Base-by-base conservation (phyloP, 2,329 filamentous ascomycete genomes). In the Beauveria scarabaeidicola region DNA sequence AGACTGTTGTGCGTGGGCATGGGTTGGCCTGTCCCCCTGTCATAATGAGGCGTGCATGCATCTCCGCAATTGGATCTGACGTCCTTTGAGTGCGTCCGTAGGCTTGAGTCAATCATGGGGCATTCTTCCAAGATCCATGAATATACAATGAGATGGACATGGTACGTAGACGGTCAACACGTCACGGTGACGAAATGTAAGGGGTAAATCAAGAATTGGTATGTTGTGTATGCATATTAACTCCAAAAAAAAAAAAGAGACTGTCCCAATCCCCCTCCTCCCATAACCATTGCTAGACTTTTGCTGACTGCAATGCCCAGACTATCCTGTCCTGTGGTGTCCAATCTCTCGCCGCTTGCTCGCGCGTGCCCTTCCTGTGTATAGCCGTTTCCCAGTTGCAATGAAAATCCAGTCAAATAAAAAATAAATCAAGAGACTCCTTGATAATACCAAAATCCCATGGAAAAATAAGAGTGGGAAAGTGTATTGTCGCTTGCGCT, bases 301-400 rank as follows among this genome's bases (percentile, higher is more conserved):
- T 38, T 40, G 15, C 43, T 3, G n/a, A n/a, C 43, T 6, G 13
- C 10, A 44, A 38, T 41, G 8, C 29, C 44, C 11, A 41, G 43
- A 53, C 52, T 53, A 40, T 50, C 44, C 43, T 57, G 54, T 57
- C 38, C 54, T 48, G 56, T 51, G 47, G 23, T 51, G 46, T 58
- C 56, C 56, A 57, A 50, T 57, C 54, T 57, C 21, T 41, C 54
- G 48, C 43, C 32, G 44, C 54, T 48, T 52, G 38, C 46, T 58
- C 25, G 55, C 55, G 55, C 36, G 38, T 38, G 23, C 23, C 36
- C n/a, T 48, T 29, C 43, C 55, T 19, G n/a, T 58, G 32, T 51
- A 29, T 27, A 51, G 17, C 46, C 47, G 13, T 51, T 38, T 52
- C 38, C 36, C 36, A 19, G 10, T 58, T 21, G 44, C 23, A 23